Evolutionary conservation across 2,329 filamentous ascomycete species (phyloP).

Genomic region (Pyricularia grisea): DNA sequence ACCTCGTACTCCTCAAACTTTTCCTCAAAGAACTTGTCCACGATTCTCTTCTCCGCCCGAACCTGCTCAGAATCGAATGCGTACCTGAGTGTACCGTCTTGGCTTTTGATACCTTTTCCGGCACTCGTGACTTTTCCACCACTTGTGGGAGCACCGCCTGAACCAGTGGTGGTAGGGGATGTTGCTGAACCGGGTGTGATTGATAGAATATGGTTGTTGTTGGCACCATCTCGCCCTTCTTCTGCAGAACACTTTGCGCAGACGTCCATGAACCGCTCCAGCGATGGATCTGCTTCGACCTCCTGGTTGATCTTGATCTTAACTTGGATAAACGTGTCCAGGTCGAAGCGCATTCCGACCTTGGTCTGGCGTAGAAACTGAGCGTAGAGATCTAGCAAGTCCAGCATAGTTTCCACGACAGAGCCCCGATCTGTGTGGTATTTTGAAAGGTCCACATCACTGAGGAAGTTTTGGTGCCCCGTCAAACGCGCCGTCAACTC

Average conservation of each 20-base stretch:
- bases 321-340: conserved; percentile 74
- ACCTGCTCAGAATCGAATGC: conserved; percentile 77
- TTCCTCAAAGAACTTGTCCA: conserved; percentile 59
- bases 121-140: conserved; percentile 13
- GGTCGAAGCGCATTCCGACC: conserved; percentile 60
- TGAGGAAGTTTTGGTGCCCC: conserved; percentile 40
- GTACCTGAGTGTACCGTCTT: conserved; percentile 76
- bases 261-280: conserved; percentile 55
- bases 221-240: conserved; percentile 11
- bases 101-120: conserved; percentile 21
- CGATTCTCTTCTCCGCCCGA: conserved; percentile 57
- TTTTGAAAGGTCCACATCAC: conserved; percentile 30
- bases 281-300: conserved; percentile 49
- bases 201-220: conserved; percentile 14
- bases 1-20: conserved; percentile 70
- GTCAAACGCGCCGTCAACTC: conserved; percentile 70
- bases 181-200: conserved; percentile 25
- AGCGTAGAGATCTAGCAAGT: conserved; percentile 86
- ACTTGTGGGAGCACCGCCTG: conserved; percentile 21
- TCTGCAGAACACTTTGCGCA: conserved; percentile 41
- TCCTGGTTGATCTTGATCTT: conserved; percentile 83
- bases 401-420: conserved; percentile 71
- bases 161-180: conserved; percentile 29
- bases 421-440: conserved; percentile 36
- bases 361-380: conserved; percentile 69